Evolutionary conservation across 345 rosid genomes (phyloP), one percentile per base, ranked within the genome.

Genomic region (Camelina hispida): DNA sequence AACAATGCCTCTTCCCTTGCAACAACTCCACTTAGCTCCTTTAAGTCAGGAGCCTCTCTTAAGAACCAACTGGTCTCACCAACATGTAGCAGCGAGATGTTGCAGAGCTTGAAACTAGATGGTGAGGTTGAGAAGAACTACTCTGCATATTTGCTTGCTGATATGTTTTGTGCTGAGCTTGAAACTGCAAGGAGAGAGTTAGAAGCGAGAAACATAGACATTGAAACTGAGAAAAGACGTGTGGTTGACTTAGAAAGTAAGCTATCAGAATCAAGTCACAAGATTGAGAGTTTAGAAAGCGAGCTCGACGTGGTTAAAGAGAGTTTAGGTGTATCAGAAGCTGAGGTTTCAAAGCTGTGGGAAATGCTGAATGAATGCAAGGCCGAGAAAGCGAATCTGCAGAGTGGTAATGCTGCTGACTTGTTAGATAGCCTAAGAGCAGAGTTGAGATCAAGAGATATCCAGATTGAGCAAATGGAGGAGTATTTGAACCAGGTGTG

Each of bases 341-440:
- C 76, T 44, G 85, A 82, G 75, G 83, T 74, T 38, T 72, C 65
- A 6, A 71, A 59, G 57, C 74, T 86, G 18, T 75, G 32, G 20
- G 74, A 72, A 23, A 72, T 72, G 77, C 71, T 83, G 44, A 84
- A 80, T 37, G 88, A 86, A 53, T 81, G 84, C n/a, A 82, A 80
- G 72, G 50, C 72, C 10, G 93, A 89, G 69, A 88, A 84, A 78
- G 82, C 82, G 9, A 83, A 81, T 22, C 67, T 87, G 64, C 86
- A 79, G 72, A 77, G 74, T 3, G 87, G 85, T 43, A 83, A 72
- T 25, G 53, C 66, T 43, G 63, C 66, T 30, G 74, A 71, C 20
- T 69, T 84, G 79, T 60, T 80, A 76, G 87, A 88, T 54, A 82
- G 43, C 81, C 78, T 91, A 9, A 70, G 68, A 34, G 84, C 84